These are phyloP conservation scores for Chrysanthemum lavandulifolium DNA, from an alignment of 129 eudicot species.

Conservation along the genomic window DNA sequence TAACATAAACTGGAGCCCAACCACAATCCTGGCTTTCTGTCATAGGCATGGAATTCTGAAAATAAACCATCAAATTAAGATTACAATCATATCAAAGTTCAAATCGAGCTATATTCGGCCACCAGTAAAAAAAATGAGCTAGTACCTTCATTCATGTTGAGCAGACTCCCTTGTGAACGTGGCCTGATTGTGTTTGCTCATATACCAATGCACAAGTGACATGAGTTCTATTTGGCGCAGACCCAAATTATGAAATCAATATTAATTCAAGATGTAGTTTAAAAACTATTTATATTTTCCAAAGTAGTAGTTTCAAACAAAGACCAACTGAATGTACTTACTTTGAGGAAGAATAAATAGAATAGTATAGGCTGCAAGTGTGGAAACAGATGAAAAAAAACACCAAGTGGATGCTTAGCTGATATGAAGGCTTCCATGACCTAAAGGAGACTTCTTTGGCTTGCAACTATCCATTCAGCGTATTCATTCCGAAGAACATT, in stretches of 20 bases:
- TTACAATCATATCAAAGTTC: neutral
- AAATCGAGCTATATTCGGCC: neutral
- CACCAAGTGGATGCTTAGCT: constrained; percentile 89
- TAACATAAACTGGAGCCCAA: constrained; percentile 81
- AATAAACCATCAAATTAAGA: constrained; percentile 4
- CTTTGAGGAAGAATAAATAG: constrained; percentile 95
- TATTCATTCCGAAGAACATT: constrained; percentile 73
- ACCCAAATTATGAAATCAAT: constrained; percentile 38
- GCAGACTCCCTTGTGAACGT: constrained; percentile 89
- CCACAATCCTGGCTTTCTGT: constrained; percentile 75
- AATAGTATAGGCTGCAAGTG: constrained; percentile 92
- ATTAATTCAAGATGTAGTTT: neutral
- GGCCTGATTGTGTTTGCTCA: constrained; percentile 86
- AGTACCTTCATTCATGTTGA: constrained; percentile 99
- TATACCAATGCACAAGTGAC: constrained; percentile 94
- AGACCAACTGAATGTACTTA: constrained; percentile 26
- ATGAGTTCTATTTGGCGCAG: constrained; percentile 84
- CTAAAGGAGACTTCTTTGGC: constrained; percentile 90
- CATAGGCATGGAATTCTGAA: constrained; percentile 79
- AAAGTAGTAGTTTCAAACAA: neutral
- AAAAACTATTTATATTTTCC: neutral
- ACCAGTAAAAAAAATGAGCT: constrained; percentile 1
- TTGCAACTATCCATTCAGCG: constrained; percentile 84
- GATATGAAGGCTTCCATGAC: constrained; percentile 91
- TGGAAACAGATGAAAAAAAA: constrained; percentile 85